Evolutionary conservation across 148 eudicot genomes (phyloP).

Genomic region (Persicaria tinctoria): DNA sequence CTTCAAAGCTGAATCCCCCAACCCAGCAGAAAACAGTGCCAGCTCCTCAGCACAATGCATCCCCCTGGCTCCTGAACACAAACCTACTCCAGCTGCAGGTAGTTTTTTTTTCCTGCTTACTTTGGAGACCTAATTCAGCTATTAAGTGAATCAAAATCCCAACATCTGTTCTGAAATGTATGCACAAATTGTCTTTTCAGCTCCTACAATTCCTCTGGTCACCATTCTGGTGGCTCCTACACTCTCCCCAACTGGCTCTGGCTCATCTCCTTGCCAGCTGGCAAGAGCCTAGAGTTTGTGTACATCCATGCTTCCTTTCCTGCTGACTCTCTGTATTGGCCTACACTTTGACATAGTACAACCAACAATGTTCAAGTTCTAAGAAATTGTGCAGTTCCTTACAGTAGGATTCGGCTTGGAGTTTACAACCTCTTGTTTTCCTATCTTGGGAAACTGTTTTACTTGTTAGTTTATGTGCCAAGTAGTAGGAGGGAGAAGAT

Average conservation of each 20-base stretch:
- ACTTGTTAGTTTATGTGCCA: not conserved
- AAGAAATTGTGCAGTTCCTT: constrained; percentile 57
- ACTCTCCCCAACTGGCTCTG: constrained; percentile 70
- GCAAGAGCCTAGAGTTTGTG: constrained; percentile 79
- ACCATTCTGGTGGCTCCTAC: constrained; percentile 38
- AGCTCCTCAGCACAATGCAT: constrained; percentile 25
- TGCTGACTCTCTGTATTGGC: constrained; percentile 58
- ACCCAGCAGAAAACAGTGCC: constrained; percentile 26
- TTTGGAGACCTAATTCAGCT: too few relatives aligned
- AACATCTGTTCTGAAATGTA: too few relatives aligned
- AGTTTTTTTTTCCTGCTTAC: too few relatives aligned
- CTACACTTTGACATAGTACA: constrained; percentile 47
- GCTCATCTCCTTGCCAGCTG: constrained; percentile 49
- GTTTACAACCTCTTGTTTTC: not conserved
- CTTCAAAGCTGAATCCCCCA: not conserved
- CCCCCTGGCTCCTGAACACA: constrained; percentile 14
- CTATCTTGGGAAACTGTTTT: not conserved
- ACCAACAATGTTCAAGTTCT: constrained; percentile 12
- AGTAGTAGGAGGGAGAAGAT: constrained; percentile 9
- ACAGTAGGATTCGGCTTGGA: constrained; percentile 3
- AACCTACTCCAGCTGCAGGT: too few relatives aligned
- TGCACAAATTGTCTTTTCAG: too few relatives aligned
- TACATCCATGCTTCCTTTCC: constrained; percentile 70
- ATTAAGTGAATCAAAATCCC: too few relatives aligned
- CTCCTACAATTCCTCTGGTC: too few relatives aligned